phyloP scores from a whole-genome alignment of 2,329 filamentous ascomycete species.

The Hirsutella rhossiliensis region DNA sequence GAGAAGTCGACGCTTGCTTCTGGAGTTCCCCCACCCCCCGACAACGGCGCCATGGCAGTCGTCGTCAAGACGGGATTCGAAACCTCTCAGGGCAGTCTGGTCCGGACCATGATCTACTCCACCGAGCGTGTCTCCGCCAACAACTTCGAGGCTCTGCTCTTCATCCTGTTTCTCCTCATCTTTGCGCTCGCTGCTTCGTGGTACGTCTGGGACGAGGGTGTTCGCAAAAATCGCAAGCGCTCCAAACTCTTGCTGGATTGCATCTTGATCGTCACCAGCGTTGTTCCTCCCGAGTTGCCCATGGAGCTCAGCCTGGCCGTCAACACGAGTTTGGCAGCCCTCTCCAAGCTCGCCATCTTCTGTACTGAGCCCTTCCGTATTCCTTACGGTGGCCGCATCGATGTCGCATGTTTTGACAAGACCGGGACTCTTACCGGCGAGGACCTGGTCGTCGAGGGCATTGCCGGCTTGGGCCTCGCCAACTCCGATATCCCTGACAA shows the following conservation, averaged over 20 bases:
- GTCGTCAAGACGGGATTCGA: slow-evolving; percentile 98
- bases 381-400: slow-evolving; percentile 87
- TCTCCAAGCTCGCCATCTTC: slow-evolving; percentile 94
- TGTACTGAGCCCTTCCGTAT: slow-evolving; percentile 98
- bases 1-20: slow-evolving; percentile 60
- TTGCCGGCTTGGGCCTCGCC: slow-evolving; percentile 75
- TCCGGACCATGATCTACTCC: slow-evolving; percentile 99
- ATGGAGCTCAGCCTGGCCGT: slow-evolving; percentile 98
- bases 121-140: slow-evolving; percentile 98
- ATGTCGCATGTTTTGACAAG: slow-evolving; percentile 97
- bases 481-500: slow-evolving; percentile 51
- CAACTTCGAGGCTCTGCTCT: slow-evolving; percentile 89
- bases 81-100: slow-evolving; percentile 93
- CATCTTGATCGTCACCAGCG: slow-evolving; percentile 92
- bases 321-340: slow-evolving; percentile 88
- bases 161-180: slow-evolving; percentile 91
- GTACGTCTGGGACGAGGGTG: slow-evolving; percentile 98
- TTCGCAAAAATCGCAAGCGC: slow-evolving; percentile 85
- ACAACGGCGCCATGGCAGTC: slow-evolving; percentile 86
- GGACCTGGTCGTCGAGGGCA: slow-evolving; percentile 91
- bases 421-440: slow-evolving; percentile 94
- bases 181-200: slow-evolving; percentile 96
- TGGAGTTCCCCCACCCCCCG: slow-evolving; percentile 72
- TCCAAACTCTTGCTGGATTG: slow-evolving; percentile 97
- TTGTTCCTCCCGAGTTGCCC: slow-evolving; percentile 93